Base-by-base conservation (phyloP, 495 filamentous ascomycete genomes). In the Stereocaulon alpinum region DNA sequence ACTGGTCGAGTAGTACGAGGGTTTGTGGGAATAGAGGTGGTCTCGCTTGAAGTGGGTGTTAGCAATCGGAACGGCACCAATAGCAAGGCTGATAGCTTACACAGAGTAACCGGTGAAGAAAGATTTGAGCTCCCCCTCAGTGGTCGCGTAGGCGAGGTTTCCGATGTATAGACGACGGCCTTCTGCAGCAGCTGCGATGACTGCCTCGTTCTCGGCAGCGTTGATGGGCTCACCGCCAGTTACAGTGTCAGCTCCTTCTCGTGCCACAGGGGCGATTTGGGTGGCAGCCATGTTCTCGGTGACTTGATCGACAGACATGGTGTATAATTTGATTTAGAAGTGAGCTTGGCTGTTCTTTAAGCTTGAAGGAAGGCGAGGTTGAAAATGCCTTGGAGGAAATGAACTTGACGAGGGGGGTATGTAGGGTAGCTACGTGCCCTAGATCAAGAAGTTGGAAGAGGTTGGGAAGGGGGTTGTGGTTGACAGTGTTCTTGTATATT, bases 91-190 rank as follows among this genome's bases (percentile, higher is more conserved):
- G 6, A 17, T 45, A 64, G 44, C 49, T 53, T 84, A 99, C 94
- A 99, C 86, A 76, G 89, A 85, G 85, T 91, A 96, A 74, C 81
- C 85, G 77, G 88, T 87, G 85, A 99, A 99, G 82, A 99, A 99
- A 59, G 91, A 89, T 79, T 91, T 95, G 80, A 99, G 88, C 82
- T 96, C 89, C 83, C 88, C 93, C 88, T 97, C 93, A 70, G 91
- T 94, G 81, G 93, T 97, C 83, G 93, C 91, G 74, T 98, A 97
- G 59, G 93, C 93, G 82, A 98, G 89, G 79, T 98, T 98, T 74
- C 93, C 93, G 79, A 97, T 97, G 78, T 98, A 98, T 64, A 98
- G 83, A 77, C 93, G 89, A 80, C 93, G 89, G 72, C 93, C 94
- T 78, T 98, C 93, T 73, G 93, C 91, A 71, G 93, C 93, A 77